Evolutionary conservation across 805 yeast species (phyloP).

Genomic region (Suhomyces sp.): DNA sequence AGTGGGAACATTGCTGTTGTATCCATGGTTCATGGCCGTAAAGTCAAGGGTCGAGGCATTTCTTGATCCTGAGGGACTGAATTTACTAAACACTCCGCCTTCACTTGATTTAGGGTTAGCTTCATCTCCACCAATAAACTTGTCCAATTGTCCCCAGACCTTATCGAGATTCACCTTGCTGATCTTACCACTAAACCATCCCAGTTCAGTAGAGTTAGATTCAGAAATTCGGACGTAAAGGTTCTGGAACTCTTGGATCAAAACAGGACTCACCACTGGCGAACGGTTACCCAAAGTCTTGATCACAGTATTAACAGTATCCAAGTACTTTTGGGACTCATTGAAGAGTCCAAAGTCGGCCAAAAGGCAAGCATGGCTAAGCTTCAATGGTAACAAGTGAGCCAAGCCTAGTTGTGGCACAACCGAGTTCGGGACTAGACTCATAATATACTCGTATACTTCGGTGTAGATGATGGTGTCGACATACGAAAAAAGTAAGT

Average conservation of each 20-base stretch:
- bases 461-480: constrained; percentile 58
- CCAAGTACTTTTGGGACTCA: constrained; percentile 65
- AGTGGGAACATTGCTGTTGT: not conserved
- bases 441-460: constrained; percentile 57
- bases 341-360: constrained; percentile 62
- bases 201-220: constrained; percentile 40
- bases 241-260: constrained; percentile 29
- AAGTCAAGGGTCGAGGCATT: constrained; percentile 42
- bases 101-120: constrained; percentile 33
- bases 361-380: constrained; percentile 64
- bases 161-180: constrained; percentile 69
- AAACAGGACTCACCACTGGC: constrained; percentile 23
- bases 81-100: constrained; percentile 65
- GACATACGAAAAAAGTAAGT: constrained; percentile 37
- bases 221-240: constrained; percentile 49
- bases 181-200: constrained; percentile 67
- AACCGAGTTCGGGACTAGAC: constrained; percentile 18
- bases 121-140: constrained; percentile 84
- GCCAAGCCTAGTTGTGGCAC: constrained; percentile 43
- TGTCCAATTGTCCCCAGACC: constrained; percentile 86
- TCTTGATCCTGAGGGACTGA: constrained; percentile 67
- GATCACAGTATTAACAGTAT: constrained; percentile 38
- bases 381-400: constrained; percentile 57
- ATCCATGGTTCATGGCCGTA: constrained; percentile 12
- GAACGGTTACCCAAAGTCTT: constrained; percentile 30